Percentiles rank a stretch among this genome's conserved stretches.
Conservation (phyloP, 345 rosid species). For the Camelina laxa region DNA sequence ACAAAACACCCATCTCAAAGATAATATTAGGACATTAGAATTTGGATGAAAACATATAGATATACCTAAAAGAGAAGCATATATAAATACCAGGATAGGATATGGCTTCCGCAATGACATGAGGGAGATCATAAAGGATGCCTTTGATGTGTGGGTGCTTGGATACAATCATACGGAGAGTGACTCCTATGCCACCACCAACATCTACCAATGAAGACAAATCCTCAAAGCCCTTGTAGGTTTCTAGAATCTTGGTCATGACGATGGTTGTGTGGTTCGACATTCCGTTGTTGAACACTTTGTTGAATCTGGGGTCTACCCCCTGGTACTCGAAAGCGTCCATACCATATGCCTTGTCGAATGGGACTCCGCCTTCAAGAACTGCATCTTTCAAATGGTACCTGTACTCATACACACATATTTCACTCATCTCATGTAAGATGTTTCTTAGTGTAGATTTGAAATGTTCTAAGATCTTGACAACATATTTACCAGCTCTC, state of each 20-base stretch:
- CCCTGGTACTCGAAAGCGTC: constrained; percentile 74
- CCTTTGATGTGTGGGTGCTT: constrained; percentile 69
- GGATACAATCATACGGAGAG: constrained; percentile 64
- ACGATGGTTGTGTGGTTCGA: constrained; percentile 63
- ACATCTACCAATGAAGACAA: constrained; percentile 72
- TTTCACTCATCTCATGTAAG: too few relatives aligned
- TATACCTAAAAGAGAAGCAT: too few relatives aligned
- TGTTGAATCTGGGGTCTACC: constrained; percentile 67
- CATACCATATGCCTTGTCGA: constrained; percentile 75
- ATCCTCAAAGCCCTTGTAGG: constrained; percentile 69
- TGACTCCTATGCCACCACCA: constrained; percentile 81
- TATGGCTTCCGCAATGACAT: constrained; percentile 47
- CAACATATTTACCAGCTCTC: constrained; percentile 70
- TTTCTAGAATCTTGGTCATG: constrained; percentile 72
- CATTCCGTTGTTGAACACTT: constrained; percentile 74
- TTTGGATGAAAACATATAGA: too few relatives aligned
- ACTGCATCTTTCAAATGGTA: constrained; percentile 77
- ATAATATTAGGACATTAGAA: too few relatives aligned
- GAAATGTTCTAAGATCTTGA: too few relatives aligned
- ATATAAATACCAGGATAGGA: too few relatives aligned
- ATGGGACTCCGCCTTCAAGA: constrained; percentile 76
- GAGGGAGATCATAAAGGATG: constrained; percentile 77
- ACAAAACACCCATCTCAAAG: not conserved
- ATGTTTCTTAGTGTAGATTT: too few relatives aligned
- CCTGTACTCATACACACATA: too few relatives aligned